Percentiles rank a stretch among this genome's conserved stretches.
Conservation (phyloP, 768 basidiomycete genomes). For the Dentipellis fragilis region DNA sequence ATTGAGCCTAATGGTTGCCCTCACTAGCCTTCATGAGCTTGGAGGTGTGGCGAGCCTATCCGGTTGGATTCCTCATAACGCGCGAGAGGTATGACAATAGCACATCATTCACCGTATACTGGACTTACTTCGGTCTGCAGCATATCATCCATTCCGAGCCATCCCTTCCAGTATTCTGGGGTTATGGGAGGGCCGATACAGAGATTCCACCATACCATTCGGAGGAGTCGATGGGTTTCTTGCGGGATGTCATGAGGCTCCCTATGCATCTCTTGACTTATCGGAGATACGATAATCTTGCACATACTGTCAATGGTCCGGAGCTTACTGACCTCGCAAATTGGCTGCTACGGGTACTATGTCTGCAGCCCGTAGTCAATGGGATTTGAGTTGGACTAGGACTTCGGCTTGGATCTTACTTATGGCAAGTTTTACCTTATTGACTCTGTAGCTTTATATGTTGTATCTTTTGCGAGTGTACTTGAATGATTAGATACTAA, state of each 20-base stretch:
- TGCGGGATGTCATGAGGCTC: constrained; percentile 20
- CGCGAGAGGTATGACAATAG: constrained; percentile 22
- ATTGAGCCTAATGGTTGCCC: constrained; percentile 26
- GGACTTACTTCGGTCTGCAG: constrained; percentile 6
- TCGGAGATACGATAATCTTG: constrained; percentile 23
- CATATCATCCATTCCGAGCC: constrained; percentile 25
- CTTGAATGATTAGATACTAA: too few relatives aligned
- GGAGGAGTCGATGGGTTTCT: constrained; percentile 23
- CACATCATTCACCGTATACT: neutral
- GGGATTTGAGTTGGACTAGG: neutral
- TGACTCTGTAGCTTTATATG: too few relatives aligned
- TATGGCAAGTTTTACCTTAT: too few relatives aligned
- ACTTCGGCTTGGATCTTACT: too few relatives aligned
- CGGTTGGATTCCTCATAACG: constrained; percentile 33
- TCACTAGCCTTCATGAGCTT: constrained; percentile 31
- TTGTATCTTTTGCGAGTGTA: too few relatives aligned
- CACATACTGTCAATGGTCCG: constrained; percentile 24
- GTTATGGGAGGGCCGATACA: constrained; percentile 28
- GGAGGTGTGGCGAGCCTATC: constrained; percentile 35
- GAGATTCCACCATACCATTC: constrained; percentile 28
- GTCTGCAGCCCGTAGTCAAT: neutral
- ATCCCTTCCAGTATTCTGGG: constrained; percentile 31
- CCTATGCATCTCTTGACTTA: constrained; percentile 14
- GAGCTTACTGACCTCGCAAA: constrained; percentile 24
- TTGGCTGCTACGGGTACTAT: constrained; percentile 19